These are phyloP conservation scores for Solanum lignicaule DNA, from an alignment of 257 asterid species.

Conservation along the genomic window DNA sequence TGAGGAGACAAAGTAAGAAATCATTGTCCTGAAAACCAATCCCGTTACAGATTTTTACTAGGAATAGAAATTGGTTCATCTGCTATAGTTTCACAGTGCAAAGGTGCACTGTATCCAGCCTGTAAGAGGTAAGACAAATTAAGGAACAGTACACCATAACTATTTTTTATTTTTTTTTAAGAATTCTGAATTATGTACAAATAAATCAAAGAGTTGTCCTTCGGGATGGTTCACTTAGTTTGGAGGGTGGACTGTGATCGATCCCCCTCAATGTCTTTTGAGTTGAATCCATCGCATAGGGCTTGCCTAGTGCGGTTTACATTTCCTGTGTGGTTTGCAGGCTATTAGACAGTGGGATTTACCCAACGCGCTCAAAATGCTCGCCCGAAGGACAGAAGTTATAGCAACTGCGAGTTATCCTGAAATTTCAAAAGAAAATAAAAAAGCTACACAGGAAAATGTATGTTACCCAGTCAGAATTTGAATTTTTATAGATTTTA, in stretches of 20 bases:
- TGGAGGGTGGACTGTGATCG: too few relatives aligned
- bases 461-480: neutral
- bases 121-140: neutral
- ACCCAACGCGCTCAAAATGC: too few relatives aligned
- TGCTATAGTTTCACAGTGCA: neutral
- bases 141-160: neutral
- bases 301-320: too few relatives aligned
- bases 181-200: neutral
- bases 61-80: slow-evolving; percentile 18
- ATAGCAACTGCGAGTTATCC: too few relatives aligned
- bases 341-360: too few relatives aligned
- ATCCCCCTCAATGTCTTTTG: too few relatives aligned
- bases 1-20: neutral
- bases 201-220: neutral
- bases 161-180: neutral
- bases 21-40: neutral
- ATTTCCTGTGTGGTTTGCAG: too few relatives aligned
- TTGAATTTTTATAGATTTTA: neutral
- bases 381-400: too few relatives aligned
- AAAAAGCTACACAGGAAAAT: neutral
- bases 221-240: too few relatives aligned
- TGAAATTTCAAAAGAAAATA: too few relatives aligned
- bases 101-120: slow-evolving; percentile 3
- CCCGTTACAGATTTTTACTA: neutral
- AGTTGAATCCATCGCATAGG: rapidly evolving